Percentiles rank a stretch among this genome's conserved stretches.
phyloP scores from a whole-genome alignment of 2,329 filamentous ascomycete species.

The Mycocentrospora acerina region DNA sequence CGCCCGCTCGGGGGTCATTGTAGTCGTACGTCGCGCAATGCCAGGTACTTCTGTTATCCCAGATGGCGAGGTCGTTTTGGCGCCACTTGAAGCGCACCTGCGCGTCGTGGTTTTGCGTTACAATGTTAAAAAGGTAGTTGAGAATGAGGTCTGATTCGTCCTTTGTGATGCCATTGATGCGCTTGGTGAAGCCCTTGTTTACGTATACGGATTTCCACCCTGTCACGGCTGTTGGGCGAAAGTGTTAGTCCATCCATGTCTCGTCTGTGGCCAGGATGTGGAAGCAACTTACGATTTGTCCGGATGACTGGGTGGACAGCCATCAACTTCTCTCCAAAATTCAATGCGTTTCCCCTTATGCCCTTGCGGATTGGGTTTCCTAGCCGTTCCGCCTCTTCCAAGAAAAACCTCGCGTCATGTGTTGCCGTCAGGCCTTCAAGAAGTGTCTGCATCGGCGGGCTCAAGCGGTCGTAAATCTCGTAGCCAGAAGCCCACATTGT shows the following conservation, averaged over 20 bases:
- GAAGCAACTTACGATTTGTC: constrained; percentile 53
- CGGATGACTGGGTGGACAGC: constrained; percentile 60
- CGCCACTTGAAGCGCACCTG: constrained; percentile 54
- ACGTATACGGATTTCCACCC: constrained; percentile 58
- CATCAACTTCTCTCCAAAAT: constrained; percentile 53
- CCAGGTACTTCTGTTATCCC: constrained; percentile 65
- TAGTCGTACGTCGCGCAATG: constrained; percentile 67
- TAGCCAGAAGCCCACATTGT: constrained; percentile 43
- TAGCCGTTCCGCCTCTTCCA: constrained; percentile 27
- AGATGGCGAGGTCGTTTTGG: constrained; percentile 53
- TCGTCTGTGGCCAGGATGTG: too few species aligned
- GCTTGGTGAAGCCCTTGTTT: constrained; percentile 35
- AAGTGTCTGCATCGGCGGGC: constrained; percentile 50
- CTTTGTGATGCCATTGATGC: constrained; percentile 50
- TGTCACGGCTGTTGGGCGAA: constrained; percentile 51
- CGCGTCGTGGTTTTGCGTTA: constrained; percentile 55
- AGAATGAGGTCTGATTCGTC: constrained; percentile 50
- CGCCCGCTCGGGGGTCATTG: constrained; percentile 53
- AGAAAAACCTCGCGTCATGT: constrained; percentile 40
- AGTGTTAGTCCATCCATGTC: constrained; percentile 1
- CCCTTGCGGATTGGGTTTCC: constrained; percentile 31
- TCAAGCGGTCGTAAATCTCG: constrained; percentile 55
- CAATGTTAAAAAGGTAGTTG: constrained; percentile 45
- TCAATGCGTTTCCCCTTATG: constrained; percentile 53
- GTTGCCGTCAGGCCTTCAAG: constrained; percentile 51